A percentile compares a stretch with the other conserved stretches of the same genome.
Evolutionary conservation across 441 rosid species (phyloP).

Genomic region (Adansonia madagascariensis): DNA sequence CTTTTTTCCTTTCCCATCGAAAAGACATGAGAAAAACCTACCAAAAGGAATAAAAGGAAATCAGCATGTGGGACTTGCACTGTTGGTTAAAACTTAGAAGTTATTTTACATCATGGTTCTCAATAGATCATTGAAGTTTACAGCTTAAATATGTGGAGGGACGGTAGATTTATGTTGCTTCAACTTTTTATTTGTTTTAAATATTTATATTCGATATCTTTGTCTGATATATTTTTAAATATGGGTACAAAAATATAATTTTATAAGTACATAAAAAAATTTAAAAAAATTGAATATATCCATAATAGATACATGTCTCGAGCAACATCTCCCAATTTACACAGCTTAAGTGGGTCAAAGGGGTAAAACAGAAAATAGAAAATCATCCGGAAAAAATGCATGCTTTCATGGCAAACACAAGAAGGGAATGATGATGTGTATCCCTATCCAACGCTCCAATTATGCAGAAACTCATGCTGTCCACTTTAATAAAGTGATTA

Average conservation of each 20-base stretch:
- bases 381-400: slow-evolving; percentile 20
- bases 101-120: background rate
- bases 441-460: slow-evolving; percentile 40
- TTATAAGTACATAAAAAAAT: too few relatives aligned
- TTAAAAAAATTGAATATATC: too few relatives aligned
- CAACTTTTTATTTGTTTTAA: too few relatives aligned
- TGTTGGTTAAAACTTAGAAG: background rate
- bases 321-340: background rate
- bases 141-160: background rate
- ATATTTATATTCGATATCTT: too few relatives aligned
- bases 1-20: background rate
- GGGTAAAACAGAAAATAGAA: slow-evolving; percentile 17
- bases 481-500: slow-evolving; percentile 42
- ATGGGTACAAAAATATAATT: too few relatives aligned
- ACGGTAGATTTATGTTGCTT: background rate
- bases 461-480: slow-evolving; percentile 49
- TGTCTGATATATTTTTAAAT: too few relatives aligned
- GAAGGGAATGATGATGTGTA: slow-evolving; percentile 28
- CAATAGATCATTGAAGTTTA: background rate
- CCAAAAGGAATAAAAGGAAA: background rate
- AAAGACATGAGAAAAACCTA: slow-evolving; percentile 16
- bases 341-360: background rate
- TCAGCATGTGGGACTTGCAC: background rate
- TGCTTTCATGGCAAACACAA: slow-evolving; percentile 33
- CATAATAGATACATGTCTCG: too few relatives aligned